phyloP scores from a whole-genome alignment of 164 flowering plant species.

The Sedum album region DNA sequence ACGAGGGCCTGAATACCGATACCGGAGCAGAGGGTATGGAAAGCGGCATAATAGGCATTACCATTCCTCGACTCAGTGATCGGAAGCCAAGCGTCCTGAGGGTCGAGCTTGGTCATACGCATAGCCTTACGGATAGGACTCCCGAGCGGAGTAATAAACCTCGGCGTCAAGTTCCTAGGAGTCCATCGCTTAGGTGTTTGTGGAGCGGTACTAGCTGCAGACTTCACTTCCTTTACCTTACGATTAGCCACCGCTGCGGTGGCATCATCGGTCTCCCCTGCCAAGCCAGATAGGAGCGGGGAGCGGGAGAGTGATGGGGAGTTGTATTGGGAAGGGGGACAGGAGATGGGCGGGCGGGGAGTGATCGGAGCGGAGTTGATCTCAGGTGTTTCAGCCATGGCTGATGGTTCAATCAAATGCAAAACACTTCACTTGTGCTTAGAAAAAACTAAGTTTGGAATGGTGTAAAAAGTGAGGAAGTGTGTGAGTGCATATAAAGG shows the following conservation, averaged over 20 bases:
- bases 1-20: constrained; percentile 40
- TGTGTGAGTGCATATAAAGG: constrained; percentile 1
- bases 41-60: constrained; percentile 13
- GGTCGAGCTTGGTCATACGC: constrained; percentile 22
- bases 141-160: constrained; percentile 41
- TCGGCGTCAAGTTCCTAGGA: constrained; percentile 11
- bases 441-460: neutral
- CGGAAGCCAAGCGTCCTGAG: constrained; percentile 36
- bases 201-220: constrained; percentile 12
- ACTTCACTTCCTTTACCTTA: constrained; percentile 6
- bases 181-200: constrained; percentile 16
- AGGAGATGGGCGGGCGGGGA: constrained; percentile 22
- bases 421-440: neutral
- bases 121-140: constrained; percentile 40
- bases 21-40: constrained; percentile 34
- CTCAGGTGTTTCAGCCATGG: constrained; percentile 18
- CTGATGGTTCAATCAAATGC: neutral
- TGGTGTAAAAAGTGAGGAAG: neutral
- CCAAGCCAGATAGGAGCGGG: constrained; percentile 27
- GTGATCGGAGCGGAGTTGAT: constrained; percentile 25
- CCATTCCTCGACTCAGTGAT: constrained; percentile 48
- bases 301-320: constrained; percentile 39
- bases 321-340: constrained; percentile 34
- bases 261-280: constrained; percentile 6
- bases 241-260: neutral